These are phyloP conservation scores for Blastobotrys serpentis DNA, from an alignment of 1,139 yeast genomes.

Conservation along the genomic window DNA sequence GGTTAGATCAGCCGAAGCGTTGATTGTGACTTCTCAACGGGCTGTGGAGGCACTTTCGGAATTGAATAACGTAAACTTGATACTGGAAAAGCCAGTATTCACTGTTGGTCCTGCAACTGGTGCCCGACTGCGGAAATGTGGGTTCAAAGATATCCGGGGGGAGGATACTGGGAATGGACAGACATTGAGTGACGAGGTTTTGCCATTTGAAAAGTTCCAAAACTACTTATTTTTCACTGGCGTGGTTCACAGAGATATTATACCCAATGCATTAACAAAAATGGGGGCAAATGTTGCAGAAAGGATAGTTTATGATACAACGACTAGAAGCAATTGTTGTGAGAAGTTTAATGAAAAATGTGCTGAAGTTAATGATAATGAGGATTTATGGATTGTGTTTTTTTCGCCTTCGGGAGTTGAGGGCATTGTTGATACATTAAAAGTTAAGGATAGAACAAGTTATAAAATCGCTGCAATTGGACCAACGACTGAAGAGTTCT, in stretches of 20 bases:
- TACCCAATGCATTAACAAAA: conserved; percentile 58
- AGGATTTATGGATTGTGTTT: conserved; percentile 51
- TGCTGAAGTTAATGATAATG: conserved; percentile 5
- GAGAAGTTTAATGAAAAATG: conserved; percentile 29
- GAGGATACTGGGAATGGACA: conserved; percentile 82
- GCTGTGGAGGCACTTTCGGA: conserved; percentile 68
- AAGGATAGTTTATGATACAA: conserved; percentile 67
- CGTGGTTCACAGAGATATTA: conserved; percentile 74
- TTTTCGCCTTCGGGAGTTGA: conserved; percentile 91
- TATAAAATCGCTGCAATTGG: conserved; percentile 79
- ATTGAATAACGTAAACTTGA: background rate
- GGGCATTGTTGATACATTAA: conserved; percentile 47
- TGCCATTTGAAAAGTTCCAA: conserved; percentile 32
- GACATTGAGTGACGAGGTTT: conserved; percentile 56
- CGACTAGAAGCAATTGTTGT: conserved; percentile 48
- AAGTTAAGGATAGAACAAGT: conserved; percentile 25
- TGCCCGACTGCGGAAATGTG: conserved; percentile 55
- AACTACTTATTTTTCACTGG: conserved; percentile 80
- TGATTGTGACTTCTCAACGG: conserved; percentile 87
- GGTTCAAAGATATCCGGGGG: conserved; percentile 70
- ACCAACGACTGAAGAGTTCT: conserved; percentile 79
- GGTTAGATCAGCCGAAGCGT: conserved; percentile 47
- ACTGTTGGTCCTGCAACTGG: conserved; percentile 94
- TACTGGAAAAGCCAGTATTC: conserved; percentile 55
- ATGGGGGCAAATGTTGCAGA: conserved; percentile 56